Percentiles rank a stretch among this genome's conserved stretches.
Conservation (phyloP, 768 basidiomycete species). For the Leccinum uliginosum region DNA sequence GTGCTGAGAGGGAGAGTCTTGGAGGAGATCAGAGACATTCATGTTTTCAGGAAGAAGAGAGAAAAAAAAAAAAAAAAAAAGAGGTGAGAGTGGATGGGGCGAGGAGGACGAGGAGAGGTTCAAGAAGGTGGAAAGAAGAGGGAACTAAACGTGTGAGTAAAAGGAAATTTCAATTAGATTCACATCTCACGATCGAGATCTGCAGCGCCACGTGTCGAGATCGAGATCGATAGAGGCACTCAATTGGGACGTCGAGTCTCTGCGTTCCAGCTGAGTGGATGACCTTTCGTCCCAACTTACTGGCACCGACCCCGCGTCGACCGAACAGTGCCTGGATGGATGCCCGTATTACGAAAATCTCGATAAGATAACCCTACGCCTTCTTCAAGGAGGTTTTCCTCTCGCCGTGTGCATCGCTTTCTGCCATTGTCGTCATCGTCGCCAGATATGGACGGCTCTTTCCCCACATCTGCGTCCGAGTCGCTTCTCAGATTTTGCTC, state of each 20-base stretch:
- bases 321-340: not conserved
- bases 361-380: not conserved
- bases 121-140: slow-evolving; percentile 26
- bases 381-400: not conserved
- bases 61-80: not conserved
- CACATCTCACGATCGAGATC: slow-evolving; percentile 33
- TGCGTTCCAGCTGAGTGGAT: not conserved
- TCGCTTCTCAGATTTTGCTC: not conserved
- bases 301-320: not conserved
- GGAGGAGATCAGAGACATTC: slow-evolving; percentile 68
- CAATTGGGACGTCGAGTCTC: not conserved
- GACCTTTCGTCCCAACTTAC: not conserved
- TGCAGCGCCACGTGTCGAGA: slow-evolving; percentile 25
- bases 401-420: not conserved
- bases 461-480: not conserved
- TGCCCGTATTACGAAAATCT: not conserved
- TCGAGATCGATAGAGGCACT: slow-evolving; percentile 24
- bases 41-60: slow-evolving; percentile 28
- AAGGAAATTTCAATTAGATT: slow-evolving; percentile 33
- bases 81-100: not conserved
- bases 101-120: slow-evolving; percentile 7
- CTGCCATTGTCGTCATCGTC: slow-evolving; percentile 1
- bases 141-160: slow-evolving; percentile 25
- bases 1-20: slow-evolving; percentile 66
- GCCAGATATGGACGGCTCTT: not conserved